Conservation (phyloP, 768 basidiomycete genomes). For the Tephrocybe sp. region DNA sequence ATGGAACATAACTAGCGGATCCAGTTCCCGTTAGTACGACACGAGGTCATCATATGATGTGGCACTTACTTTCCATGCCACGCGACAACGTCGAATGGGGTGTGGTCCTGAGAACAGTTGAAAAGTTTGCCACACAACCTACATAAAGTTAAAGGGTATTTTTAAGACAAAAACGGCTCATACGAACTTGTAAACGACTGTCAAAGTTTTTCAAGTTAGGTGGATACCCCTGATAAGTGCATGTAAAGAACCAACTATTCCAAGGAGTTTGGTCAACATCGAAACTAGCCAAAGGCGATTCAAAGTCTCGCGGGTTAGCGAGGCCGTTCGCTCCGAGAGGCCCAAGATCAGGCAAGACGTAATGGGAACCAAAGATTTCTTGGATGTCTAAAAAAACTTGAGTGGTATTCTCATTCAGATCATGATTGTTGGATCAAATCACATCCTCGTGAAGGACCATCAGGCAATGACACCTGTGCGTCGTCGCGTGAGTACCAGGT, state of each 20-base stretch:
- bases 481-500: not conserved
- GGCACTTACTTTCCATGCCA: conserved; percentile 64
- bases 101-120: conserved; percentile 56
- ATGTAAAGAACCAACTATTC: conserved; percentile 41
- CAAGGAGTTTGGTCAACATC: conserved; percentile 63
- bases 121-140: conserved; percentile 59
- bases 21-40: no score
- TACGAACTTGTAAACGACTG: conserved; percentile 50
- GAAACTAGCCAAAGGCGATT: conserved; percentile 62
- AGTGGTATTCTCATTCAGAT: no score
- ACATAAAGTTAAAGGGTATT: not conserved
- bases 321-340: conserved; percentile 66
- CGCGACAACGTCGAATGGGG: conserved; percentile 73
- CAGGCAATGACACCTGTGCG: conserved; percentile 48
- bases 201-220: no score
- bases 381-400: conserved; percentile 45
- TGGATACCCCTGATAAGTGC: no score
- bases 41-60: no score
- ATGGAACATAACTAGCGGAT: conserved; percentile 59
- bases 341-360: conserved; percentile 62
- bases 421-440: conserved; percentile 26
- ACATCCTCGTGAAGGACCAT: conserved; percentile 66
- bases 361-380: conserved; percentile 66
- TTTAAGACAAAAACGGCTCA: not conserved
- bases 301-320: conserved; percentile 67